Evolutionary conservation across 441 rosid genomes (phyloP), one percentile per base, ranked within the genome.

Genomic region (Gossypium trilobum): DNA sequence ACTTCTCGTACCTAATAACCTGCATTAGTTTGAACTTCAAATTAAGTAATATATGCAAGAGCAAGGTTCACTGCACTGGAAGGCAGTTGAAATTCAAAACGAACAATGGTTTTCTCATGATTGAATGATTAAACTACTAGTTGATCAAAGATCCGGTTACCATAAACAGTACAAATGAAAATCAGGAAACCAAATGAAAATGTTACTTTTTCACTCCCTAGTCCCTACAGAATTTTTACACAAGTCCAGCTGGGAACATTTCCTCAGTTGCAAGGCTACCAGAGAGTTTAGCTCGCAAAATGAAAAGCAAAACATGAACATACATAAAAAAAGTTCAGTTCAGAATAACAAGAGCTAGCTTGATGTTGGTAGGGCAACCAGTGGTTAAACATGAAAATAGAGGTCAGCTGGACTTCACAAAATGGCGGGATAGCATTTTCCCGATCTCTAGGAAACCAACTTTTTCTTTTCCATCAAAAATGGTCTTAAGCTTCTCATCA

Each of bases 361-460:
- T 69, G 5, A 57, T 25, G 31, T 33, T 11, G 62, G 62, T 42
- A 22, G 39, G 69, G 66, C 59, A 51, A 59, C 46, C 60, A n/a
- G 11, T 23, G 65, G 23, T 33, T 68, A 68, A 59, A 25, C 17
- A 17, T 11, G 29, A 36, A 0, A 58, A 57, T 22, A 29, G 39
- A 33, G 57, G 59, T 81, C 70, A 85, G 55, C 5, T 65, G 55
- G 84, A 22, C 80, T 86, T 86, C 80, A 85, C 74, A 73, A 88
- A 88, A 74, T 89, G 93, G 31, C 10, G 56, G 7, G 89, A 56
- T 70, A 88, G 76, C 75, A 88, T 64, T 77, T 90, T 85, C 2
- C 72, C 84, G 10, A 88, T 82, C 82, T 90, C 96, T 54, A 85
- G 74, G 68, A 90, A 81, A 31, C 84, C 85, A 36, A 88, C 86